Conservation (phyloP, 331 rosid species). For the Malus hybrid region DNA sequence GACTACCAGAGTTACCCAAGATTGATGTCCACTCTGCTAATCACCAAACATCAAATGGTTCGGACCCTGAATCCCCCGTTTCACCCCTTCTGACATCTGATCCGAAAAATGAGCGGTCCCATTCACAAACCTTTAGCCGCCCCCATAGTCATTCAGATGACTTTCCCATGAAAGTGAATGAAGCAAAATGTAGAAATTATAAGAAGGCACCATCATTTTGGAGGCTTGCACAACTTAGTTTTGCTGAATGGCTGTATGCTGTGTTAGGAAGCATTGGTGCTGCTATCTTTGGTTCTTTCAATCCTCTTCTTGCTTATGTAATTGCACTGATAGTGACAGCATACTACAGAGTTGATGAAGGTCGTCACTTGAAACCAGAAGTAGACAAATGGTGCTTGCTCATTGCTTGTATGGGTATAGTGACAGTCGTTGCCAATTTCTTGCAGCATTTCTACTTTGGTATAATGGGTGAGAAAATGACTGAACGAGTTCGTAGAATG, state of each 20-base stretch:
- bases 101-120: slow-evolving; percentile 94
- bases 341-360: slow-evolving; percentile 42
- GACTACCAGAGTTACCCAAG: slow-evolving; percentile 88
- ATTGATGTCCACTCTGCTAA: slow-evolving; percentile 78
- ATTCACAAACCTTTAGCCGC: slow-evolving; percentile 96
- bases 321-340: slow-evolving; percentile 80
- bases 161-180: slow-evolving; percentile 41
- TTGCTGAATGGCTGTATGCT: slow-evolving; percentile 99
- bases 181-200: slow-evolving; percentile 34
- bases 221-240: slow-evolving; percentile 94
- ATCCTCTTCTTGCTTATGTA: slow-evolving; percentile 96
- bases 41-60: slow-evolving; percentile 67
- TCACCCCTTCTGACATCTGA: slow-evolving; percentile 95
- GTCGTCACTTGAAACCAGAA: slow-evolving; percentile 37
- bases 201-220: slow-evolving; percentile 75
- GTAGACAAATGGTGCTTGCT: slow-evolving; percentile 91
- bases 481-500: slow-evolving; percentile 99
- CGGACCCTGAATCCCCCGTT: slow-evolving; percentile 95
- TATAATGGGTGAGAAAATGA: slow-evolving; percentile 99
- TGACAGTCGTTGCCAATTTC: slow-evolving; percentile 94
- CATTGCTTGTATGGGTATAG: slow-evolving; percentile 94
- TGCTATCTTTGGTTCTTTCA: slow-evolving; percentile 95
- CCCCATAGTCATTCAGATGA: slow-evolving; percentile 81
- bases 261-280: slow-evolving; percentile 96
- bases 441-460: slow-evolving; percentile 99